Evolutionary conservation across 176 grass and related monocot genomes (phyloP), one percentile per base, ranked within the genome.

Genomic region (Oropetium thomaeum): DNA sequence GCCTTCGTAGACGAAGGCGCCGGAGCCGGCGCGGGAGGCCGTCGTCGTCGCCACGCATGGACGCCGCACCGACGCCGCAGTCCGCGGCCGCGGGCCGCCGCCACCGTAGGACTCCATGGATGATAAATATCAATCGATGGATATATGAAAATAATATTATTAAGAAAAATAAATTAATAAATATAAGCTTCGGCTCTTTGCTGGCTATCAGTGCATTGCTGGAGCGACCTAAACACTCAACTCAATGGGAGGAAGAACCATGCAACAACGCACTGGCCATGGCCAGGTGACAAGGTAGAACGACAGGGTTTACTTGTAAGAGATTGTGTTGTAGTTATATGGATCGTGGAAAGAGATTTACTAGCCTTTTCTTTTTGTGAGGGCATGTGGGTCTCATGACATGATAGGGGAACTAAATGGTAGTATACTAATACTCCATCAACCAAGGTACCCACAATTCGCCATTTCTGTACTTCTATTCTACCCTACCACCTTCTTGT

Each of bases 1-100:
- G 53, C 81, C 86, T 38, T 88, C 86, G 55, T 79, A 83, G 15
- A 32, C 80, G 73, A 78, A 78, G 44, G 70, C 87, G 17, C 80
- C 73, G 12, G 80, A 48, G 49, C 70, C 65, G 42, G 67, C 58
- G 51, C 85, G 85, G 20, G 79, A 78, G 10, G 85, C 48, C 73
- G 25, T 35, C 33, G 73, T 12, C 72, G 73, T 12, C 58, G 42
- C n/a, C n/a, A n/a, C 10, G 40, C 40, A 62, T 31, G 44, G 48
- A 1, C 73, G 59, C 20, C 58, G 73, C 45, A 62, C 48, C 29
- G 38, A 71, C 28, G 28, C 67, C 59, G 70, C 31, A 27, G 83
- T 51, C 27, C 58, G 74, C 37, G 63, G 40, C 62, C 75, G 40
- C 26, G 61, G 62, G 62, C 64, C 23, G 31, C 39, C 44, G 54